Evolutionary conservation across 2,329 filamentous ascomycete species (phyloP).

Genomic region (Fusarium illudens): DNA sequence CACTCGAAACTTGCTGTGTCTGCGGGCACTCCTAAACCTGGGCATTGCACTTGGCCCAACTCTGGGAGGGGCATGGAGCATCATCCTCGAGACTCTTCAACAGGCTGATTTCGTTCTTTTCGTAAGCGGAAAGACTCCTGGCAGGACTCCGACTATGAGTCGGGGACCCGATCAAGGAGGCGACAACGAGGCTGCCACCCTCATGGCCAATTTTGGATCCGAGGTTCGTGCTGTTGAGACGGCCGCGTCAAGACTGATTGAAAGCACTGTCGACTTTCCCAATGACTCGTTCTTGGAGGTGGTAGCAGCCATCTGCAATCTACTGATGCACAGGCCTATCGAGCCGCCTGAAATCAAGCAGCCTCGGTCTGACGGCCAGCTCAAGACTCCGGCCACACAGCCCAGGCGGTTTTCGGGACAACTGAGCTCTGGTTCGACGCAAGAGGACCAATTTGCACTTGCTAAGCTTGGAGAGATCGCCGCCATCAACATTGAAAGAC

Average conservation of each 20-base stretch:
- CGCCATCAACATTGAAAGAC: conserved; percentile 76
- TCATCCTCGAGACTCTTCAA: conserved; percentile 89
- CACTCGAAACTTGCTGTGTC: conserved; percentile 87
- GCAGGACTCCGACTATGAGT: conserved; percentile 58
- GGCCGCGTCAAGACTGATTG: conserved; percentile 84
- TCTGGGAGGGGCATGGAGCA: conserved; percentile 84
- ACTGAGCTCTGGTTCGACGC: conserved; percentile 59
- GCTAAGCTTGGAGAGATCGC: conserved; percentile 78
- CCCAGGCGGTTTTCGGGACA: conserved; percentile 58
- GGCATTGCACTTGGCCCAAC: conserved; percentile 94
- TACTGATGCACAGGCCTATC: conserved; percentile 62
- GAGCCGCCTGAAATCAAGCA: conserved; percentile 32
- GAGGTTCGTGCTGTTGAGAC: conserved; percentile 91
- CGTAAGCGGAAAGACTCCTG: conserved; percentile 64
- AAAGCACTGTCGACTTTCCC: conserved; percentile 91
- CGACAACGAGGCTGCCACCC: conserved; percentile 59
- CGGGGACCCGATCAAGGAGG: conserved; percentile 57
- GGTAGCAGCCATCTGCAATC: conserved; percentile 75
- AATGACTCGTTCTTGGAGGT: conserved; percentile 83
- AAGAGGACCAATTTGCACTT: conserved; percentile 73
- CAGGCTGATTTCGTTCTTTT: conserved; percentile 90
- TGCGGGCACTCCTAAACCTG: conserved; percentile 91
- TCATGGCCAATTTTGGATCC: conserved; percentile 73
- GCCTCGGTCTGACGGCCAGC: conserved; percentile 38
- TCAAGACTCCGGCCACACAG: conserved; percentile 51